Evolutionary conservation across 768 basidiomycete genomes (phyloP).

Genomic region (Tulasnella sp.): DNA sequence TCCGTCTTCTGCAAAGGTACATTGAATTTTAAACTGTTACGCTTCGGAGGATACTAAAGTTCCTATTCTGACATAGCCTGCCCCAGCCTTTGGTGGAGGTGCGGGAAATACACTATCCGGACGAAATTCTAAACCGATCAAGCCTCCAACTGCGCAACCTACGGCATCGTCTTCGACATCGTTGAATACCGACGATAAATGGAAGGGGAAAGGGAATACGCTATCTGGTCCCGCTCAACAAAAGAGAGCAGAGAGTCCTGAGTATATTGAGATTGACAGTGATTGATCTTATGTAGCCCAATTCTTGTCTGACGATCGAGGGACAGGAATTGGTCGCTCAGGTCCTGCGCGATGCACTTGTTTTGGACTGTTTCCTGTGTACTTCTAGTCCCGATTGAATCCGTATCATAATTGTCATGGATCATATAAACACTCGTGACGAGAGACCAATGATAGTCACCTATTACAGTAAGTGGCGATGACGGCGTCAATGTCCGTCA

Average conservation of each 20-base stretch:
- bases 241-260: constrained; percentile 1
- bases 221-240: background rate
- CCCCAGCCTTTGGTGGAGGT: constrained; percentile 43
- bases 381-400: no score
- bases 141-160: constrained; percentile 14
- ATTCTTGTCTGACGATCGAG: no score
- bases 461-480: no score
- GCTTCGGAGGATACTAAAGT: background rate
- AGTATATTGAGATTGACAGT: constrained; percentile 17
- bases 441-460: no score
- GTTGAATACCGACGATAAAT: background rate
- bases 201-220: constrained; percentile 15
- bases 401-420: no score
- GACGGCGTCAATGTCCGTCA: no score
- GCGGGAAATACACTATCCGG: constrained; percentile 56
- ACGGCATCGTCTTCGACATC: background rate
- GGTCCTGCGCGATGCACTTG: no score
- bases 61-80: constrained; percentile 23
- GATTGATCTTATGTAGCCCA: no score
- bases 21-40: background rate
- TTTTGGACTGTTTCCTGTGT: no score
- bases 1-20: background rate
- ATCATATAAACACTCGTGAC: no score
- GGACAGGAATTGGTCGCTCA: no score
- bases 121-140: constrained; percentile 27